phyloP scores from a whole-genome alignment of 2,329 filamentous ascomycete species.

The Aspergillus phoenicis region DNA sequence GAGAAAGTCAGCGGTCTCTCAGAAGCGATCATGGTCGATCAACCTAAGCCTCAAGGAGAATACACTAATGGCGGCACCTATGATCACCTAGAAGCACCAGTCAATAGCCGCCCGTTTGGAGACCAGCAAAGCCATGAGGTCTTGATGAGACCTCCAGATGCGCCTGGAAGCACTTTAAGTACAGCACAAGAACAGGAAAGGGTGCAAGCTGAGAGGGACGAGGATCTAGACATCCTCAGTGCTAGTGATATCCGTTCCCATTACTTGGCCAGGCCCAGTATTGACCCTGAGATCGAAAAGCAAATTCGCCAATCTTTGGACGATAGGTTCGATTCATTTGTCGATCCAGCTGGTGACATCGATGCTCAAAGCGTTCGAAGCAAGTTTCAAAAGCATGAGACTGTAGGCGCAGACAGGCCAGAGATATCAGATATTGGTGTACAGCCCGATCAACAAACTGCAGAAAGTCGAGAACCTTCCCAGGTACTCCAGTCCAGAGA shows the following conservation, averaged over 20 bases:
- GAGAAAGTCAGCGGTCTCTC: background rate
- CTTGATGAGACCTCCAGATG: background rate
- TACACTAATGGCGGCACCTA: background rate
- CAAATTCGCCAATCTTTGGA: conserved; percentile 25
- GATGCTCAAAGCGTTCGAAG: conserved; percentile 27
- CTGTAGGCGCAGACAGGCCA: background rate
- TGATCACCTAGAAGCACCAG: background rate
- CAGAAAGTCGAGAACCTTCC: background rate
- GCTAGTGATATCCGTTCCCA: conserved; percentile 41
- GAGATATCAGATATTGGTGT: no score
- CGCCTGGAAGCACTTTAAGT: no score
- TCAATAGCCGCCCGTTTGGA: background rate
- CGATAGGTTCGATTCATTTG: conserved; percentile 22
- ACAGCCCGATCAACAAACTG: background rate
- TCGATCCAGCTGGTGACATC: conserved; percentile 17
- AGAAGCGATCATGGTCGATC: background rate
- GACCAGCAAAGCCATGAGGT: background rate
- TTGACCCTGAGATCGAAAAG: conserved; percentile 22
- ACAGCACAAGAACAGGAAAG: conserved; percentile 5
- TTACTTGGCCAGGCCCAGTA: conserved; percentile 28
- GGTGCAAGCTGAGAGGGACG: conserved; percentile 26
- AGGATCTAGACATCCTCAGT: conserved; percentile 37
- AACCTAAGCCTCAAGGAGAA: background rate
- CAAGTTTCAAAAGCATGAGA: conserved; percentile 22
- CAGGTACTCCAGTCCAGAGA: background rate